Conservation (phyloP, 352 stramenopile genomes). For the Pythium sp. region DNA sequence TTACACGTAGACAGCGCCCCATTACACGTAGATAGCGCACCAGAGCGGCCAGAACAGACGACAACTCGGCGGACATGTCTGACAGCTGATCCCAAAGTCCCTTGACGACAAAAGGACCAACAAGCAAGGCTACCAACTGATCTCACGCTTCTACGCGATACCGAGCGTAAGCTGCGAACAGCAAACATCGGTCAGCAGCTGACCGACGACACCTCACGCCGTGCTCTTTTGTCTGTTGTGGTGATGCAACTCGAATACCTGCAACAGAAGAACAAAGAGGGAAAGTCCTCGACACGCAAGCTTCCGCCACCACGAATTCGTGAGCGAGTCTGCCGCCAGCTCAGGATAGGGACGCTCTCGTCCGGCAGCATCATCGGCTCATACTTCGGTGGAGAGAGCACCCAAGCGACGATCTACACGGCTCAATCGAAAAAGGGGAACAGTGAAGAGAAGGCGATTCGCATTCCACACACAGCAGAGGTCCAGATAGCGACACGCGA, state of each 20-base stretch:
- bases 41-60: background rate
- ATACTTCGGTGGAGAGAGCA: background rate
- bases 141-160: slow-evolving; percentile 5
- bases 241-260: slow-evolving; percentile 1
- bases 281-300: slow-evolving; percentile 1
- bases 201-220: slow-evolving; percentile 1
- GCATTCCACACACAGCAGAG: background rate
- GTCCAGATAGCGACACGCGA: slow-evolving; percentile 1
- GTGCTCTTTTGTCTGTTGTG: slow-evolving; percentile 5
- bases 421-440: background rate
- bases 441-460: background rate
- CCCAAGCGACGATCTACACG: slow-evolving; percentile 3
- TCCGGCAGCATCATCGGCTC: background rate
- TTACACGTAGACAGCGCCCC: no score
- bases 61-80: background rate
- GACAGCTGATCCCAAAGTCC: slow-evolving; percentile 3
- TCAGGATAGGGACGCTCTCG: slow-evolving; percentile 3
- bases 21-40: no score
- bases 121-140: slow-evolving; percentile 2
- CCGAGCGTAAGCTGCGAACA: slow-evolving; percentile 4
- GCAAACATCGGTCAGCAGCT: slow-evolving; percentile 3
- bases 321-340: slow-evolving; percentile 5
- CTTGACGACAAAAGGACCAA: slow-evolving; percentile 5
- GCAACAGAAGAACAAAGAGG: slow-evolving; percentile 7
- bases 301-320: slow-evolving; percentile 3